Evolutionary conservation across 768 basidiomycete species (phyloP).

Genomic region (Tricholoma terreum): DNA sequence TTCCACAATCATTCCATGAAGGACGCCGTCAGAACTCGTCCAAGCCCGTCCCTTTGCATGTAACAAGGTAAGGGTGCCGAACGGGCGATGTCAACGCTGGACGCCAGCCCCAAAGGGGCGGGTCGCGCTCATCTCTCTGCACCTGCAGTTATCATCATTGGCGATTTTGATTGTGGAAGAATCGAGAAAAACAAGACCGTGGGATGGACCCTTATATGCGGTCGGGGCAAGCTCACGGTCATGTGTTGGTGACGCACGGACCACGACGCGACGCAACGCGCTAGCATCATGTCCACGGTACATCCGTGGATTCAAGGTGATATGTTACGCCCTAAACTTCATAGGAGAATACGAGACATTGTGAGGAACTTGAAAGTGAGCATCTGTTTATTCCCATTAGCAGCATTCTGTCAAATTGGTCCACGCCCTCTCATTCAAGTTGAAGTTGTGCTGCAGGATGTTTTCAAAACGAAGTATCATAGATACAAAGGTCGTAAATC

Average conservation of each 20-base stretch:
- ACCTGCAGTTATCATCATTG: conserved; percentile 52
- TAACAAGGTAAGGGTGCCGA: conserved; percentile 64
- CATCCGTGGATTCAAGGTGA: too few relatives aligned
- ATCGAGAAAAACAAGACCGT: conserved; percentile 26
- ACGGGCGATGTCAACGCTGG: conserved; percentile 61
- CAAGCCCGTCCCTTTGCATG: conserved; percentile 56
- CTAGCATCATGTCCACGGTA: too few relatives aligned
- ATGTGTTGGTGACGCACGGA: conserved; percentile 8
- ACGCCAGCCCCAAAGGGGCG: conserved; percentile 34
- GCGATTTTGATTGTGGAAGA: conserved; percentile 47
- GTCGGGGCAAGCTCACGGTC: conserved; percentile 12
- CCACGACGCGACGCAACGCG: too few relatives aligned
- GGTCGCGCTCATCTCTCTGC: conserved; percentile 55
- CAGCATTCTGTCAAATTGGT: too few relatives aligned
- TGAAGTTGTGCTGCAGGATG: too few relatives aligned
- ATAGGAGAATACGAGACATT: too few relatives aligned
- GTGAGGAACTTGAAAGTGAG: too few relatives aligned
- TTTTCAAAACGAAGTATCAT: too few relatives aligned
- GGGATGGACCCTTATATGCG: conserved; percentile 9
- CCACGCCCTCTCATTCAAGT: too few relatives aligned
- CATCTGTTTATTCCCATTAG: too few relatives aligned
- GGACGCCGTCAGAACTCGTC: conserved; percentile 50
- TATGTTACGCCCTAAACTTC: too few relatives aligned
- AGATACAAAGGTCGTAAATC: too few relatives aligned
- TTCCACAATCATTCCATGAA: conserved; percentile 16